phyloP scores from a whole-genome alignment of 306 rosid species.

The Begonia masoniana region DNA sequence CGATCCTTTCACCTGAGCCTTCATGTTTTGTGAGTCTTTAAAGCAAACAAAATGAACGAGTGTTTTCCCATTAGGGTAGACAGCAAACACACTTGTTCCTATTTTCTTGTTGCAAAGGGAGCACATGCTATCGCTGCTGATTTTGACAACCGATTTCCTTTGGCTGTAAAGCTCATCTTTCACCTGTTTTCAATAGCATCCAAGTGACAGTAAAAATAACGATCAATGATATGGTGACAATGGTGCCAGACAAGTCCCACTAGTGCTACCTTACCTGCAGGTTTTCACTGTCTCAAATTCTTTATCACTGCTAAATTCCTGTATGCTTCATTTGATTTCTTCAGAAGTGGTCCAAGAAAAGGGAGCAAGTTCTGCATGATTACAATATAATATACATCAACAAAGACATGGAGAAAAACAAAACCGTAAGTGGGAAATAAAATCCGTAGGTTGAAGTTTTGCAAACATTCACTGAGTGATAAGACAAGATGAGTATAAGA shows the following conservation, averaged over 20 bases:
- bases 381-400: no score
- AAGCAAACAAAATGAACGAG: slow-evolving; percentile 91
- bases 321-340: slow-evolving; percentile 83
- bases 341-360: slow-evolving; percentile 86
- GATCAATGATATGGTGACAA: no score
- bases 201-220: no score
- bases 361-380: slow-evolving; percentile 72
- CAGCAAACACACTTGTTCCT: slow-evolving; percentile 89
- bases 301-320: slow-evolving; percentile 79
- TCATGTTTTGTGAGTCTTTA: slow-evolving; percentile 86
- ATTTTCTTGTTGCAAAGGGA: slow-evolving; percentile 93
- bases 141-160: slow-evolving; percentile 62
- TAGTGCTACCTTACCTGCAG: slow-evolving; percentile 51
- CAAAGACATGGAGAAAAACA: no score
- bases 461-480: no score
- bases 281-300: slow-evolving; percentile 89
- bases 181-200: slow-evolving; percentile 35
- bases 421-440: no score
- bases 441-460: no score
- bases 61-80: slow-evolving; percentile 86
- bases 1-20: slow-evolving; percentile 59
- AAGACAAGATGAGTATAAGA: no score
- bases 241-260: no score
- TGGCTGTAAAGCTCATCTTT: slow-evolving; percentile 71
- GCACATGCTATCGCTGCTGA: slow-evolving; percentile 82